Evolutionary conservation across 306 rosid genomes (phyloP).

Genomic region (Vicia faba): DNA sequence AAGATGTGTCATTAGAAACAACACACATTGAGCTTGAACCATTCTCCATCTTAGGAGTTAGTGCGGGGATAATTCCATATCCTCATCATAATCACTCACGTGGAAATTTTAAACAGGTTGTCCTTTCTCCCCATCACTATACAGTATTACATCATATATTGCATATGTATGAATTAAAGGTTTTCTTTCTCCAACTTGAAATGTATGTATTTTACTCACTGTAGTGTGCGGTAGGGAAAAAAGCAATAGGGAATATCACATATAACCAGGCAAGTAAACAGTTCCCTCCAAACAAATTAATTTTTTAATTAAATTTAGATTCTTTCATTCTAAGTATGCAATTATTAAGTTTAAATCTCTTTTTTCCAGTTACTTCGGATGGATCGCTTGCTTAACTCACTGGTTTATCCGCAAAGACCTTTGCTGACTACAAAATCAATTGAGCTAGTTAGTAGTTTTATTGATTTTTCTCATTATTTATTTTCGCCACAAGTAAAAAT

Average conservation of each 20-base stretch:
- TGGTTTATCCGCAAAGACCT: too few relatives aligned
- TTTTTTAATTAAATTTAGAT: too few relatives aligned
- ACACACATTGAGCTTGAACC: slow-evolving; percentile 94
- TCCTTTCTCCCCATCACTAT: background rate
- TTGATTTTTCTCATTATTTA: too few relatives aligned
- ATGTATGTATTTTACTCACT: slow-evolving; percentile 20
- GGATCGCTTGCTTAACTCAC: too few relatives aligned
- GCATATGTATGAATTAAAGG: background rate
- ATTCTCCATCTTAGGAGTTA: slow-evolving; percentile 82
- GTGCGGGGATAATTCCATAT: slow-evolving; percentile 90
- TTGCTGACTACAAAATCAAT: too few relatives aligned
- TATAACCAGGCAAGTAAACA: slow-evolving; percentile 71
- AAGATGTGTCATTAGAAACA: slow-evolving; percentile 64
- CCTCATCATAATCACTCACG: slow-evolving; percentile 99
- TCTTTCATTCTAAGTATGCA: too few relatives aligned
- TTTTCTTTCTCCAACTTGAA: slow-evolving; percentile 28
- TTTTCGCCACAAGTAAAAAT: too few relatives aligned
- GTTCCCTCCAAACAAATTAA: too few relatives aligned
- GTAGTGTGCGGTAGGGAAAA: slow-evolving; percentile 97
- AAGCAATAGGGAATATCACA: slow-evolving; percentile 97
- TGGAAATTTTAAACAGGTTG: slow-evolving; percentile 91
- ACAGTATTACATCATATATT: background rate
- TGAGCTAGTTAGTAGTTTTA: too few relatives aligned
- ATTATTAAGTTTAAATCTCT: too few relatives aligned
- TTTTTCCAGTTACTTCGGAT: too few relatives aligned